Evolutionary conservation across 805 yeast genomes (phyloP), one percentile per base, ranked within the genome.

Genomic region (Barnettozyma botsteinii): DNA sequence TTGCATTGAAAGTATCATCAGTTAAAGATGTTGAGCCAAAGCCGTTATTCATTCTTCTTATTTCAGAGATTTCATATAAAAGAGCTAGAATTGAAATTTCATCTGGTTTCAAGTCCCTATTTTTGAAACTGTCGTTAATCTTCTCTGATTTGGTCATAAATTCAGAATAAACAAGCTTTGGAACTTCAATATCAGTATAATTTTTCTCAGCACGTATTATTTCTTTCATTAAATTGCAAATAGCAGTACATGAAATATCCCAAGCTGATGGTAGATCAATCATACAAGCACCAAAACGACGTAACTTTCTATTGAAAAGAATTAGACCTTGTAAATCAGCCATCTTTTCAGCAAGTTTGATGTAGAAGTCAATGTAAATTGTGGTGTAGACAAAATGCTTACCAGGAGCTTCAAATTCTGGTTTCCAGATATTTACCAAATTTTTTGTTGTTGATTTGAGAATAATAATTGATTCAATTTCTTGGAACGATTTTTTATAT

Each of bases 361-460:
- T 71, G 50, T 71, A 80, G 53, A 81, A 83, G 34, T 65, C 57
- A 18, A 85, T 73, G 55, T 93, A 91, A 39, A 79, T 76, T 47
- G 69, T 72, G 24, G 82, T 81, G 60, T 83, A 87, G 10, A 77
- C 77, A 57, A 88, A 91, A 60, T 91, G 96, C 50, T 85, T 86
- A 0, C 99, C 99, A 0, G 97, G 93, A 17, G 94, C 64, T 58
- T 94, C 98, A 51, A 70, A 60, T 35, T 88, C 96, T 0, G 97
- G 95, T 51, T 87, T 87, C 98, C 98, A 93, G 42, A 93, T 85
- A 48, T 77, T 82, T 1, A 89, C 77, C 28, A 93, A 69, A 10
- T 81, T 77, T 53, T 87, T 84, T 31, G 78, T 76, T 3, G 75
- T 70, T 1, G 87, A 69, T 49, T 79, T 85, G 35, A 86, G 59